Percentiles rank a stretch among this genome's conserved stretches.
Conservation (phyloP, 2,329 filamentous ascomycete genomes). For the Daldinia sp. region DNA sequence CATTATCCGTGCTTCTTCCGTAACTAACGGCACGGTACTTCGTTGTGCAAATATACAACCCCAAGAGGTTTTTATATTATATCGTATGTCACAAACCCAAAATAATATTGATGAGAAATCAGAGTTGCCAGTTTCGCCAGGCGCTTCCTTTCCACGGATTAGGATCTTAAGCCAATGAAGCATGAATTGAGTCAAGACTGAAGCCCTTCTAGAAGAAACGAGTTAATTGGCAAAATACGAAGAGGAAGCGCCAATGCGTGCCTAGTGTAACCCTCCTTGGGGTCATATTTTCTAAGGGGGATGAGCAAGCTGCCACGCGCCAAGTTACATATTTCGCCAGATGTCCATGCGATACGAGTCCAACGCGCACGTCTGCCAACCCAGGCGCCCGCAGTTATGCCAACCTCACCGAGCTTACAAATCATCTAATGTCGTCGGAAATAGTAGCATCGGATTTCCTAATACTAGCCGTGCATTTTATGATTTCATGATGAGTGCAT, state of each 20-base stretch:
- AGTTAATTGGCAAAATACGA: background rate
- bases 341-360: conserved; percentile 14
- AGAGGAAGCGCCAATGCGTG: background rate
- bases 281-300: conserved; percentile 17
- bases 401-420: background rate
- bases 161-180: background rate
- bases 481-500: background rate
- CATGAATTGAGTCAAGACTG: background rate
- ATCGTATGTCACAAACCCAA: background rate
- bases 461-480: background rate
- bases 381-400: conserved; percentile 17
- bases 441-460: background rate
- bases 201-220: background rate
- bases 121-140: background rate
- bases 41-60: background rate
- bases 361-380: background rate
- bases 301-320: conserved; percentile 29
- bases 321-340: conserved; percentile 31
- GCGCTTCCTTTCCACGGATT: background rate
- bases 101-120: background rate
- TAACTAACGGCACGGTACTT: background rate
- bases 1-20: background rate
- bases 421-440: conserved; percentile 32
- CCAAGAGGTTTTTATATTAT: background rate
- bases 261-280: background rate